phyloP scores from a whole-genome alignment of 768 basidiomycete species.

The Hemileccinum rubropunctum region DNA sequence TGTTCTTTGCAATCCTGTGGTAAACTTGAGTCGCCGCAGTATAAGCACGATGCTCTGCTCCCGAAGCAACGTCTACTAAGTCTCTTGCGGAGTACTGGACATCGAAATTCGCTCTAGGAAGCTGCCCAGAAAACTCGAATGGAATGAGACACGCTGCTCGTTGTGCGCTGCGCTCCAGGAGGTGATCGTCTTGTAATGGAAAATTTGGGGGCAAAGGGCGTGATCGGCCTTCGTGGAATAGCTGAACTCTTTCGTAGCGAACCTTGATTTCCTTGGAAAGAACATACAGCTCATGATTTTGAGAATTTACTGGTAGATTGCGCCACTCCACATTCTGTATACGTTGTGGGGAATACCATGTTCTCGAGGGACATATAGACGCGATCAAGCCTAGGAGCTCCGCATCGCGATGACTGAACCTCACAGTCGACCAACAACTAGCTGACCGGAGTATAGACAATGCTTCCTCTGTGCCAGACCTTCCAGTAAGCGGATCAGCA shows the following conservation, averaged over 20 bases:
- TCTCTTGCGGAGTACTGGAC: constrained; percentile 6
- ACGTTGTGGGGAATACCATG: constrained; percentile 37
- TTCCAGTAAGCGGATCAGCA: constrained; percentile 40
- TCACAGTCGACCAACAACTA: constrained; percentile 38
- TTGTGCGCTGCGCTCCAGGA: constrained; percentile 11
- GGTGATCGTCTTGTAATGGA: background rate
- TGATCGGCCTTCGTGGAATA: constrained; percentile 1
- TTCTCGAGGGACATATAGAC: constrained; percentile 31
- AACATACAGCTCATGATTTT: constrained; percentile 31
- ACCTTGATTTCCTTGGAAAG: no score
- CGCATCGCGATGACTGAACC: constrained; percentile 24
- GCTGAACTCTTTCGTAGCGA: constrained; percentile 15
- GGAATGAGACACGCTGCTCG: background rate
- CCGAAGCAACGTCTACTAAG: background rate
- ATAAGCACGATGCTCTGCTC: constrained; percentile 7
- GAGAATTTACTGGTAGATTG: constrained; percentile 18
- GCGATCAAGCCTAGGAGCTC: no score
- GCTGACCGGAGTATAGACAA: no score
- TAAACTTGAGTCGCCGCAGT: no score
- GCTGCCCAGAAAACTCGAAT: background rate
- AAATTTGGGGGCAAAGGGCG: background rate
- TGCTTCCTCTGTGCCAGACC: no score
- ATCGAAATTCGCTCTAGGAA: background rate
- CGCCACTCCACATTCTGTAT: constrained; percentile 39
- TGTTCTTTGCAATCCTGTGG: background rate